Evolutionary conservation across 2,329 filamentous ascomycete species (phyloP), one percentile per base, ranked within the genome.

Genomic region (Amphichorda felina): DNA sequence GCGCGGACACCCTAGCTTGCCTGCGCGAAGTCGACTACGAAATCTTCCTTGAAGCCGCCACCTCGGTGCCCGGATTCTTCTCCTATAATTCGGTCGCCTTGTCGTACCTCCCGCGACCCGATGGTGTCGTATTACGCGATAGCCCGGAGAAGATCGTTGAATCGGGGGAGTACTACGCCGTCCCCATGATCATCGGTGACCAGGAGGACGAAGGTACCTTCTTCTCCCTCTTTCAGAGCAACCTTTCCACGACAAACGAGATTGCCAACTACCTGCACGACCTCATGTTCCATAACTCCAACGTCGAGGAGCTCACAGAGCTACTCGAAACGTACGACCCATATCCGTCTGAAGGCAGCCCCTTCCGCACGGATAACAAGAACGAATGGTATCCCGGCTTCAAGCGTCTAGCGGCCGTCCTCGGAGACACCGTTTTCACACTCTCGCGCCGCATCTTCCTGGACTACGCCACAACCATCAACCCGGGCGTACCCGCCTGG

Each of bases 141-240:
- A 81, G 73, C 5, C 76, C 81, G 0, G 81, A 88, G 1, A 37
- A 66, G 0, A 59, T 83, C 4, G 57, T 69, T 2, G 37, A 45
- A 3, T 46, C 51, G 0, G 74, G 77, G 11, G 64, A 65, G 5
- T 68, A 66, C 39, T 53, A 65, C 15, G 56, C 60, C 2, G 64
- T 70, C 2, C 65, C 66, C 25, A 61, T 64, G 57, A 69, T 70
- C 43, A 69, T 82, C 27, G 82, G 83, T 29, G 71, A 85, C 49
- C 80, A 86, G 54, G 82, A 88, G 60, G 83, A 89, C 49, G 82
- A 89, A 54, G 82, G 82, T 14, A 86, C 82, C 0, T 55, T 88
- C 2, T 86, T 88, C 50, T 64, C 76, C 5, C 62, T 88, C 24
- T 78, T 79, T 52, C 79, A 83, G 43, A 50, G 56, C 22, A 84